Percentiles rank a stretch among this genome's conserved stretches.
Conservation (phyloP, 371 early-diverging fungal species). For the Actinomortierella wolfii region DNA sequence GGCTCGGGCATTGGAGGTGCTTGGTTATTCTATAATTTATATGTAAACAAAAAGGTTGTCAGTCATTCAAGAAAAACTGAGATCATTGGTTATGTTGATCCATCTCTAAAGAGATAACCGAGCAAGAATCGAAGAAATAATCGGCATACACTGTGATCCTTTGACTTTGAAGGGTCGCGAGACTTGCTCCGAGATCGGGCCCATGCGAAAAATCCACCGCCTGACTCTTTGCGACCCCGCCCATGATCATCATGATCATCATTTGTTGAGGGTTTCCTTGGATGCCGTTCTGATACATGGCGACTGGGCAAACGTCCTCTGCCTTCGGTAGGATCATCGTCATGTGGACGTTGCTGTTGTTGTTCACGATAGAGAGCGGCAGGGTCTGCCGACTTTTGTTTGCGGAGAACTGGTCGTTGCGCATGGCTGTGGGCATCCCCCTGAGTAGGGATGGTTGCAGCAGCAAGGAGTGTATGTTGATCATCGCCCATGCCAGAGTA, state of each 20-base stretch:
- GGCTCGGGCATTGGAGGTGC: no score
- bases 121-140: no score
- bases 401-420: slow-evolving; percentile 19
- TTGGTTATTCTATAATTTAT: no score
- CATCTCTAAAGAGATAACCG: no score
- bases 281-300: slow-evolving; percentile 31
- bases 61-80: no score
- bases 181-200: slow-evolving; percentile 43
- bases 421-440: slow-evolving; percentile 1
- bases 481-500: no score
- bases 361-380: slow-evolving; percentile 32
- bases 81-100: no score
- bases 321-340: not conserved
- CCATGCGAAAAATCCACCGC: slow-evolving; percentile 30
- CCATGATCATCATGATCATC: slow-evolving; percentile 9
- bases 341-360: slow-evolving; percentile 4
- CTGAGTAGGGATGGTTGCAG: slow-evolving; percentile 8
- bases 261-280: slow-evolving; percentile 9
- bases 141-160: no score
- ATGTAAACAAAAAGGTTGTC: no score
- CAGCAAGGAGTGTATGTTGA: slow-evolving; percentile 14
- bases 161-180: slow-evolving; percentile 9
- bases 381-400: slow-evolving; percentile 35
- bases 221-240: slow-evolving; percentile 30
- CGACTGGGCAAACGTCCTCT: slow-evolving; percentile 21